A percentile compares a stretch with the other conserved stretches of the same genome.
Conservation (phyloP, 768 basidiomycete genomes). For the Mrakia gelida region DNA sequence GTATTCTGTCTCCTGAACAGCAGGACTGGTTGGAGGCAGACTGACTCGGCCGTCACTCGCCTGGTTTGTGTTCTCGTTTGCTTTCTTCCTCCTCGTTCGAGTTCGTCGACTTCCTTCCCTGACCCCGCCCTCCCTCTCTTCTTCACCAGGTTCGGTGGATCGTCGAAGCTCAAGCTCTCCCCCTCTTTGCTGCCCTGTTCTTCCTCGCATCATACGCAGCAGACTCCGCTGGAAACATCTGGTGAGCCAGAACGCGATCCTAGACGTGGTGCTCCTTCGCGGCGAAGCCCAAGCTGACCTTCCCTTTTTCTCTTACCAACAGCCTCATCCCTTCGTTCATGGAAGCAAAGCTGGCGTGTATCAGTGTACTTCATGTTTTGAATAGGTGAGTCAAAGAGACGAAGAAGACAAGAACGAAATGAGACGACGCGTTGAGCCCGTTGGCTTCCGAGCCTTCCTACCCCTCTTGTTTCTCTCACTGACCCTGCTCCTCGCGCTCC, state of each 20-base stretch:
- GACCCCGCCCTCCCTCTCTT: too few relatives aligned
- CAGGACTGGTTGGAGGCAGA: neutral
- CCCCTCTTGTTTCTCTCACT: neutral
- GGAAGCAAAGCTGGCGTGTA: neutral
- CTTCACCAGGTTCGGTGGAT: neutral
- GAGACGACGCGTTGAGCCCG: neutral
- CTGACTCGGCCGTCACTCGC: constrained; percentile 3
- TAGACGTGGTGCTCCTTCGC: too few relatives aligned
- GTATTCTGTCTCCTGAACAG: neutral
- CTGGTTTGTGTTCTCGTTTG: neutral
- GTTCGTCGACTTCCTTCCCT: too few relatives aligned
- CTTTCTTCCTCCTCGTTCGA: too few relatives aligned
- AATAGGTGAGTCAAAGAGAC: neutral
- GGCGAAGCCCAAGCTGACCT: too few relatives aligned
- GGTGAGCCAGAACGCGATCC: too few relatives aligned
- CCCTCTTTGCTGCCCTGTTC: neutral
- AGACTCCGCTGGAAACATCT: neutral
- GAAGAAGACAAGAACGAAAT: neutral
- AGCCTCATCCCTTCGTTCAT: neutral
- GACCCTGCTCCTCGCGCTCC: neutral
- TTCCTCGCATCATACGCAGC: neutral
- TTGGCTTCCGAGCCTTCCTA: neutral
- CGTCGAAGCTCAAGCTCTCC: constrained; percentile 5
- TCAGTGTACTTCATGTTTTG: neutral
- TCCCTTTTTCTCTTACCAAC: too few relatives aligned